Evolutionary conservation across 495 filamentous ascomycete genomes (phyloP).

Genomic region (Penicillium daleae): DNA sequence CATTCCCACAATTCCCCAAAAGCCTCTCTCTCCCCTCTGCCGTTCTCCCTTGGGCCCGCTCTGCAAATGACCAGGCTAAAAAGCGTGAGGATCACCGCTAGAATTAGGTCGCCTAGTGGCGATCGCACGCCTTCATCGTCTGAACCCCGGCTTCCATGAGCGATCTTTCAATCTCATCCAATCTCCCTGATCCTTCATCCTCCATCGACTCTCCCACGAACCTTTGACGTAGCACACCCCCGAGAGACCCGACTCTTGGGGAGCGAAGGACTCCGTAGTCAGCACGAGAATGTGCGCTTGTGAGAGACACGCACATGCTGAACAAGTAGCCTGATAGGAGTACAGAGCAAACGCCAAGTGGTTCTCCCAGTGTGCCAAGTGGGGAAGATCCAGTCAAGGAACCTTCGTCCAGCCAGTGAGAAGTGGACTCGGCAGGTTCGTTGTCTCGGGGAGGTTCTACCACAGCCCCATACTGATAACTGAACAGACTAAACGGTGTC

Average conservation of each 20-base stretch:
- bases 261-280: background rate
- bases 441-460: conserved; percentile 19
- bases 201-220: no score
- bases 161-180: background rate
- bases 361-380: conserved; percentile 1
- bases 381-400: conserved; percentile 7
- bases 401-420: conserved; percentile 16
- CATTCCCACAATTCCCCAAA: no score
- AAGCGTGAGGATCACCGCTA: conserved; percentile 35
- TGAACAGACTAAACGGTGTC: background rate
- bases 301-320: background rate
- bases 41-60: background rate
- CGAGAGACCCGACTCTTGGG: background rate
- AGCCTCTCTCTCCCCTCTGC: background rate
- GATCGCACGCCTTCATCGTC: conserved; percentile 29
- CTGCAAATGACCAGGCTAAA: conserved; percentile 9
- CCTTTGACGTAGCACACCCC: no score
- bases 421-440: conserved; percentile 11
- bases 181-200: background rate
- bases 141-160: background rate
- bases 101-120: conserved; percentile 24
- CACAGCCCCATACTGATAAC: conserved; percentile 7
- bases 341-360: background rate
- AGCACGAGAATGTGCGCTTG: background rate
- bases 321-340: background rate